These are phyloP conservation scores for Pythium utonaiense DNA, from an alignment of 352 stramenopile genomes.

Conservation along the genomic window DNA sequence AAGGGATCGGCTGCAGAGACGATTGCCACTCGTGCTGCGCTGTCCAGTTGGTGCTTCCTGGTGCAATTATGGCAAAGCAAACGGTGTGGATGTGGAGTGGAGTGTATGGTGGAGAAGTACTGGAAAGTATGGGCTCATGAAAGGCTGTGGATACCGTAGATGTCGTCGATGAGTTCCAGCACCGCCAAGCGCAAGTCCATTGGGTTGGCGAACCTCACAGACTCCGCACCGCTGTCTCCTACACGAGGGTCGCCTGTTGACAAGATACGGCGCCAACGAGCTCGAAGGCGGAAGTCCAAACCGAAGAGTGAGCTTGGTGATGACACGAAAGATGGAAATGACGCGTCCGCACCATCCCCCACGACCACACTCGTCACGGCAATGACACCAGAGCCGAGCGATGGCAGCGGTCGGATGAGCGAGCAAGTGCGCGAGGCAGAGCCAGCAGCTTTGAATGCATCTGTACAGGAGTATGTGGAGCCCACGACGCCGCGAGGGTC, in stretches of 20 bases:
- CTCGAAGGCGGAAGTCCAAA: background rate
- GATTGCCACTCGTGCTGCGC: background rate
- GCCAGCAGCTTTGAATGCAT: background rate
- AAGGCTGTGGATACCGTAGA: slow-evolving; percentile 1
- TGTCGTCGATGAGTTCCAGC: slow-evolving; percentile 1
- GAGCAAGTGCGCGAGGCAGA: background rate
- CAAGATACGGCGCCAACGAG: background rate
- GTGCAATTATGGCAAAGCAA: slow-evolving; percentile 2
- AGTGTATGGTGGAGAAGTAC: background rate
- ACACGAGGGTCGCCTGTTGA: background rate
- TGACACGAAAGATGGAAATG: slow-evolving; percentile 1
- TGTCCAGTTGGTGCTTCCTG: background rate
- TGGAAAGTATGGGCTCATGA: background rate
- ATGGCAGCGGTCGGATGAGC: background rate
- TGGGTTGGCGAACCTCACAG: slow-evolving; percentile 23
- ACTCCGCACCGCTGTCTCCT: slow-evolving; percentile 10
- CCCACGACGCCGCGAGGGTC: slow-evolving; percentile 17
- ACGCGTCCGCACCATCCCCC: slow-evolving; percentile 7
- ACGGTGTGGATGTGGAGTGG: slow-evolving; percentile 1
- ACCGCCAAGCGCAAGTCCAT: slow-evolving; percentile 20
- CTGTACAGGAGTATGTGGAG: background rate
- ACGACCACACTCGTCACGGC: background rate
- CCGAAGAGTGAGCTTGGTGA: background rate
- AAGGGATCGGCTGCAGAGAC: background rate
- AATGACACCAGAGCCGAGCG: background rate